phyloP scores from a whole-genome alignment of 2,329 filamentous ascomycete species.

The Fusarium sp. region DNA sequence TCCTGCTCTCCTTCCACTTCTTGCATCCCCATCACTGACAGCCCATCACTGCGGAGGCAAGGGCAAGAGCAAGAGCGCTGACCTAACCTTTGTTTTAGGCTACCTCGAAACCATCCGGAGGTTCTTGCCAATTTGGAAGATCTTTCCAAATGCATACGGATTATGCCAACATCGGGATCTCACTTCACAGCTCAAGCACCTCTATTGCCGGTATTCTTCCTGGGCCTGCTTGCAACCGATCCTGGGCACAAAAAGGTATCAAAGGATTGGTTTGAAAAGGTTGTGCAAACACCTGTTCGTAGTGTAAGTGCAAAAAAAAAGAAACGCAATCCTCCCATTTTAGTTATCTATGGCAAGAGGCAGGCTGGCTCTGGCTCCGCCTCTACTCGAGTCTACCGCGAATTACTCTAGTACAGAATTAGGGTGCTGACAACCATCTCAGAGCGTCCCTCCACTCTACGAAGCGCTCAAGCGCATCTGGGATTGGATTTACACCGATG shows the following conservation, averaged over 20 bases:
- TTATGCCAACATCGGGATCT: constrained; percentile 58
- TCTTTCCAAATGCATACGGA: constrained; percentile 54
- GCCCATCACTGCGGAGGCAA: not conserved
- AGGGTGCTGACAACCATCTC: constrained; percentile 38
- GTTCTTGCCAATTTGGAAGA: constrained; percentile 52
- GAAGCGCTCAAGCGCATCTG: constrained; percentile 53
- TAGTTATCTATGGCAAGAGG: constrained; percentile 24
- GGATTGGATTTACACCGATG: constrained; percentile 52
- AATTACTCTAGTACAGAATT: constrained; percentile 39
- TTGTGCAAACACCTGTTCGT: constrained; percentile 55
- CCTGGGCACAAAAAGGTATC: constrained; percentile 50
- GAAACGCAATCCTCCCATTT: constrained; percentile 24
- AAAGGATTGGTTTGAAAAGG: constrained; percentile 54
- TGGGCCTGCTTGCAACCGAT: constrained; percentile 54
- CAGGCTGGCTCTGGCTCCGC: constrained; percentile 47
- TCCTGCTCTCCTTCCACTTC: not conserved
- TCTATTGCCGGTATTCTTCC: constrained; percentile 57
- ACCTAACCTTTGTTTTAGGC: constrained; percentile 46
- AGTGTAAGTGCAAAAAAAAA: constrained; percentile 53
- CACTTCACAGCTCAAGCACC: constrained; percentile 59
- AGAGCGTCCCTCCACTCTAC: constrained; percentile 59
- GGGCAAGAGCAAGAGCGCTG: constrained; percentile 17
- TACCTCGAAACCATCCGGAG: constrained; percentile 55
- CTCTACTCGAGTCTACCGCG: constrained; percentile 29
- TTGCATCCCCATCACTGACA: not conserved